These are phyloP conservation scores for Atkinsonella hypoxylon DNA, from an alignment of 2,329 filamentous ascomycete species.

Conservation along the genomic window DNA sequence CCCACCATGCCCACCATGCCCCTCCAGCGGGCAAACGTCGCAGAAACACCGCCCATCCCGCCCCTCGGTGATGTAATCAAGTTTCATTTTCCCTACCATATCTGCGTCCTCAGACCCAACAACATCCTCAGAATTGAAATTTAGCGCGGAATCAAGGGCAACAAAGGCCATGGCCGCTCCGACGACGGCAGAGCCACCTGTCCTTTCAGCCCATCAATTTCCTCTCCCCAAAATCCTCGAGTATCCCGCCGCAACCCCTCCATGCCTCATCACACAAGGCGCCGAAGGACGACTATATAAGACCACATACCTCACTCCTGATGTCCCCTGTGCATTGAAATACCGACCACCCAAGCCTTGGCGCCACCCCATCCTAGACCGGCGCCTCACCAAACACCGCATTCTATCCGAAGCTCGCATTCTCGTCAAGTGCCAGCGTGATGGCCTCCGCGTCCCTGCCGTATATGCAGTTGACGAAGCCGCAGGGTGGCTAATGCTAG, in stretches of 20 bases:
- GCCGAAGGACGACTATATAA: conserved; percentile 92
- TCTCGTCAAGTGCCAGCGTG: conserved; percentile 62
- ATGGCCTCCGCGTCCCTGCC: conserved; percentile 71
- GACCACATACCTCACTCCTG: conserved; percentile 62
- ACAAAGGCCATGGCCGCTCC: conserved; percentile 4
- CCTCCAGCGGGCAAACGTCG: background rate
- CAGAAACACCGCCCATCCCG: too few species aligned
- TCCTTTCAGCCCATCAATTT: conserved; percentile 20
- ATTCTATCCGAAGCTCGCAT: conserved; percentile 84
- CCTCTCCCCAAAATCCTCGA: conserved; percentile 54
- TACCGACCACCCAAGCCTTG: conserved; percentile 85
- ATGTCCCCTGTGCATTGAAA: conserved; percentile 69
- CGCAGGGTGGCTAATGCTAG: conserved; percentile 66
- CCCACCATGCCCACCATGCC: background rate
- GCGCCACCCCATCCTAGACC: conserved; percentile 81
- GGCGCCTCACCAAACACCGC: conserved; percentile 72
- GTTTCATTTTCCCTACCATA: background rate
- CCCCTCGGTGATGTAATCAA: too few species aligned
- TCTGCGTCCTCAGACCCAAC: background rate
- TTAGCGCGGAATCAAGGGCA: background rate
- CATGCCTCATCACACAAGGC: conserved; percentile 75
- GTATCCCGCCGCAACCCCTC: conserved; percentile 44
- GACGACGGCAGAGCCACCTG: conserved; percentile 1
- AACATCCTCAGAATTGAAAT: background rate
- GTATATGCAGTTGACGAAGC: conserved; percentile 58